Evolutionary conservation across 192 early-diverging fungal species (phyloP).

Genomic region (Podila minutissima): DNA sequence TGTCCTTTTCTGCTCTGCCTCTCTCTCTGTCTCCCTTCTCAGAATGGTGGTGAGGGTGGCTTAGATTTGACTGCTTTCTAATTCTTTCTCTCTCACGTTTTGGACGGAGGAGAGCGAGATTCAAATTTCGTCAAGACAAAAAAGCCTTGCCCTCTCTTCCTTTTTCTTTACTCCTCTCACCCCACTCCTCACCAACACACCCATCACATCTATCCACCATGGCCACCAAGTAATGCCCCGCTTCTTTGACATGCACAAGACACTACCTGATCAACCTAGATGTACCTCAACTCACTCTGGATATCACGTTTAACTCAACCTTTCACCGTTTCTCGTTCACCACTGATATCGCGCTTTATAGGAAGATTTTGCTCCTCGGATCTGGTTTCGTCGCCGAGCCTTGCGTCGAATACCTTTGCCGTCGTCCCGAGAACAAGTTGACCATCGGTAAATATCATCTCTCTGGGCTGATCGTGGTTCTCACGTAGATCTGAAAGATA

Average conservation of each 20-base stretch:
- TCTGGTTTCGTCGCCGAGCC: conserved; percentile 98
- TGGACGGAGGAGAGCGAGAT: too few species aligned
- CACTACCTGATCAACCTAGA: too few species aligned
- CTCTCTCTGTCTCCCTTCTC: too few species aligned
- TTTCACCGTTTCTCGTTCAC: background rate
- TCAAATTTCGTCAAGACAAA: background rate
- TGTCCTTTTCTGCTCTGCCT: background rate
- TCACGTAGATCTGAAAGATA: background rate
- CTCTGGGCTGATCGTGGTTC: background rate
- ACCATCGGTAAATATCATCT: conserved; percentile 77
- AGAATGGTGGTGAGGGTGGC: too few species aligned
- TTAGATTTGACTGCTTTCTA: too few species aligned
- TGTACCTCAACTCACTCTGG: background rate
- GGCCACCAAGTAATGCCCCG: conserved; percentile 37
- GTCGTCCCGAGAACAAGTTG: conserved; percentile 86
- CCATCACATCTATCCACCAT: conserved; percentile 15
- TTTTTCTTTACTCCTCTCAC: conserved; percentile 1
- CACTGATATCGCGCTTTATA: conserved; percentile 15
- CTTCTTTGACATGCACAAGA: too few species aligned
- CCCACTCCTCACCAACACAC: background rate
- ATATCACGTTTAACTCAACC: background rate
- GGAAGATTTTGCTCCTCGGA: conserved; percentile 95
- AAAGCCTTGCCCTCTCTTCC: background rate
- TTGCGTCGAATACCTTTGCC: conserved; percentile 91
- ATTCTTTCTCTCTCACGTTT: too few species aligned